A percentile compares a stretch with the other conserved stretches of the same genome.
phyloP scores from a whole-genome alignment of 192 early-diverging fungal species.

The Dispira simplex region DNA sequence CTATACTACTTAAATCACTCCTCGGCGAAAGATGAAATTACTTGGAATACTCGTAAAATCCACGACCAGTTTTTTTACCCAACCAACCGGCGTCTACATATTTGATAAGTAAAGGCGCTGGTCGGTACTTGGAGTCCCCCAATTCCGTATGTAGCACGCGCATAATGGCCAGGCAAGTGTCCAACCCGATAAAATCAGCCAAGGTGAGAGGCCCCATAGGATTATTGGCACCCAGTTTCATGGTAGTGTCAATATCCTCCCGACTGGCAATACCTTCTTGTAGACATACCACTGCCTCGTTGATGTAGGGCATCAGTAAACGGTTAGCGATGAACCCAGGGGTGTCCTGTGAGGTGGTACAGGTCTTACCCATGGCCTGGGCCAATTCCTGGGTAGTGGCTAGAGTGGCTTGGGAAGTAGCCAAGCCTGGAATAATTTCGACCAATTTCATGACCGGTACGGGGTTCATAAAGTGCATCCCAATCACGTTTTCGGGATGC shows the following conservation, averaged over 20 bases:
- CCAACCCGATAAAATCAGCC: slow-evolving; percentile 96
- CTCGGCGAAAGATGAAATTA: too few relatives aligned
- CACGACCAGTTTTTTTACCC: slow-evolving; percentile 79
- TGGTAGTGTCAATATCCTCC: slow-evolving; percentile 96
- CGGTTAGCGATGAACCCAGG: slow-evolving; percentile 98
- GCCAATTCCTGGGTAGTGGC: slow-evolving; percentile 60
- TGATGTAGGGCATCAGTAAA: slow-evolving; percentile 98
- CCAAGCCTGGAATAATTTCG: slow-evolving; percentile 90
- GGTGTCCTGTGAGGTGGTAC: slow-evolving; percentile 70
- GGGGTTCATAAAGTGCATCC: slow-evolving; percentile 99
- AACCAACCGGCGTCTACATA: slow-evolving; percentile 95
- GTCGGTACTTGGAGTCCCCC: slow-evolving; percentile 93
- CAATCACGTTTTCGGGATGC: slow-evolving; percentile 68
- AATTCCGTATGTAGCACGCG: slow-evolving; percentile 77
- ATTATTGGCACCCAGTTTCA: slow-evolving; percentile 93
- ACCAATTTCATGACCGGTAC: slow-evolving; percentile 95
- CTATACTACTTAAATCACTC: too few relatives aligned
- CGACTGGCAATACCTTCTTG: slow-evolving; percentile 75
- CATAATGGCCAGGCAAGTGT: slow-evolving; percentile 97
- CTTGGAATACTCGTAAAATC: slow-evolving; percentile 69
- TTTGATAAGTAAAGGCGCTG: slow-evolving; percentile 77
- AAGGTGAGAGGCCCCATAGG: slow-evolving; percentile 97
- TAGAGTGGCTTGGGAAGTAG: slow-evolving; percentile 57
- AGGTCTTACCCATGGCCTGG: slow-evolving; percentile 83
- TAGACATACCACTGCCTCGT: slow-evolving; percentile 80